Base-by-base conservation (phyloP, 495 filamentous ascomycete genomes). In the Astrothelium macrocarpum region DNA sequence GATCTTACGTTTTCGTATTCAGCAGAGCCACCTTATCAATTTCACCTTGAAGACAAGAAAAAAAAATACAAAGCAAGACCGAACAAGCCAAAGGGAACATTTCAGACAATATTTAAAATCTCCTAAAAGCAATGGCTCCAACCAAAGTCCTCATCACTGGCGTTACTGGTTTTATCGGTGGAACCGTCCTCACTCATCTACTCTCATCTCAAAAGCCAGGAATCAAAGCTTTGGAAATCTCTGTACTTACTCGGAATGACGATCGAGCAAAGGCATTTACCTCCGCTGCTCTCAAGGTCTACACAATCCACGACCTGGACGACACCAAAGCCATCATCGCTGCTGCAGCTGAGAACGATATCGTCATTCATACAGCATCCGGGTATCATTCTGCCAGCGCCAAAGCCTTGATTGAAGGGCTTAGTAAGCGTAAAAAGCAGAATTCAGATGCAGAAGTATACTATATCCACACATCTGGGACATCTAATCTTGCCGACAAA, bases 221-320 rank as follows among this genome's bases (percentile, higher is more conserved):
- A 28, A 5, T 65, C 20, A 28, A 39, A 16, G 32, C 34, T 12
- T 16, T 26, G n/a, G 61, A 61, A 14, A 70, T 80, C 64, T 69
- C 78, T 62, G 73, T 74, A n/a, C 68, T 78, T 5, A 70, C 72
- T 12, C 75, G 78, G 26, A 73, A 75, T 60, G 68, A 67, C 0
- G 64, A 67, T 11, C 71, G 67, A 5, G 71, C 72, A 2, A 72
- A 16, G 60, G 65, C 12, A 45, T 28, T 45, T 32, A 62, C 42
- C 63, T 71, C 75, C 43, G 66, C 76, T 62, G 62, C 62, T 39
- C 20, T 80, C 31, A 69, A 83, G 11, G 72, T 81, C 34, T 67
- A 79, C 32, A 63, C 83, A 45, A n/a, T n/a, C n/a, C n/a, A n/a
- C n/a, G 70, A 76, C 4, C 67, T 78, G 23, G 81, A 86, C 63